phyloP scores from a whole-genome alignment of 441 rosid genomes.

The Sinapis alba region DNA sequence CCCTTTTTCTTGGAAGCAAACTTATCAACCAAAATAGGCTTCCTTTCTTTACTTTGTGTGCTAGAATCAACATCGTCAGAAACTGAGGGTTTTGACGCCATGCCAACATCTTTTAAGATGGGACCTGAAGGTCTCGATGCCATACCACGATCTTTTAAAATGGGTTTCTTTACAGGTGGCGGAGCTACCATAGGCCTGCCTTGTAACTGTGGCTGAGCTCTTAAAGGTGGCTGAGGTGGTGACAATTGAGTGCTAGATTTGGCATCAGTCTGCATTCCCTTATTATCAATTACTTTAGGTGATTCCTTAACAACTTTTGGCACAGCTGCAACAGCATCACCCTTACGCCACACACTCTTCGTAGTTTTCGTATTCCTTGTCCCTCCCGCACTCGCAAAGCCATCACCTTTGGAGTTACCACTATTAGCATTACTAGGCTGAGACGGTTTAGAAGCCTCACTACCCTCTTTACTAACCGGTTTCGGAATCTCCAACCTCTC shows the following conservation, averaged over 20 bases:
- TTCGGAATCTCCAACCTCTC: constrained; percentile 71
- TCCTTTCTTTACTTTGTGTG: constrained; percentile 53
- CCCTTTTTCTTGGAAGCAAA: constrained; percentile 75
- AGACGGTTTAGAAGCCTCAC: constrained; percentile 38
- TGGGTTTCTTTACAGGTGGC: constrained; percentile 62
- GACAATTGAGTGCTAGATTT: constrained; percentile 41
- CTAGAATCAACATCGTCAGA: constrained; percentile 43
- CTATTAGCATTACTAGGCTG: constrained; percentile 39
- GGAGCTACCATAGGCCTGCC: constrained; percentile 70
- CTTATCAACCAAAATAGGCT: constrained; percentile 83
- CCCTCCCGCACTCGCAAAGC: constrained; percentile 35
- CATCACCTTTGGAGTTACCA: constrained; percentile 41
- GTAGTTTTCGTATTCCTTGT: constrained; percentile 57
- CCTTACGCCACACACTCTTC: constrained; percentile 98
- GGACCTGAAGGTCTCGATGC: constrained; percentile 55
- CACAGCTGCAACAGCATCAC: constrained; percentile 68
- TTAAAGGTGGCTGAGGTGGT: constrained; percentile 60
- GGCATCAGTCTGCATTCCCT: constrained; percentile 40
- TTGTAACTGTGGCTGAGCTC: constrained; percentile 71
- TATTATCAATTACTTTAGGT: constrained; percentile 48
- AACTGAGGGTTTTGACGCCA: constrained; percentile 49
- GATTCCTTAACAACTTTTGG: constrained; percentile 64
- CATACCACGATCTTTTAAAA: constrained; percentile 84
- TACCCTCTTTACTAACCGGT: constrained; percentile 43
- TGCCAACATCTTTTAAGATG: constrained; percentile 83